These are phyloP conservation scores for Psophocarpus tetragonolobus DNA, from an alignment of 306 rosid genomes.

Conservation along the genomic window DNA sequence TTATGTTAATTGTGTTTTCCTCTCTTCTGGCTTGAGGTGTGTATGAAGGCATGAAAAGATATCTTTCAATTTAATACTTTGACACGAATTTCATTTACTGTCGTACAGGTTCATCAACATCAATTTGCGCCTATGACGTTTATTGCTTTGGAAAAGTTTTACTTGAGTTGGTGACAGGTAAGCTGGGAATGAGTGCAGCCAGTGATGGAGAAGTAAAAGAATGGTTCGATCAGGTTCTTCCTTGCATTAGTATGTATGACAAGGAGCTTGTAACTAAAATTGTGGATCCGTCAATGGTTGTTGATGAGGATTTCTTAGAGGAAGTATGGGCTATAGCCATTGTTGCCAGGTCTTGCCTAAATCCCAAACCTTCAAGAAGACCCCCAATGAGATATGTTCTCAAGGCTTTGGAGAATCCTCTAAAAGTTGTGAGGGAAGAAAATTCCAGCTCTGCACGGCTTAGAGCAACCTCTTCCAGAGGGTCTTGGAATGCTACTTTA, in stretches of 20 bases:
- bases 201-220: slow-evolving; percentile 59
- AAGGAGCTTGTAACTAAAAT: slow-evolving; percentile 82
- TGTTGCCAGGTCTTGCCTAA: slow-evolving; percentile 90
- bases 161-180: slow-evolving; percentile 88
- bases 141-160: slow-evolving; percentile 96
- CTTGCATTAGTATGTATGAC: slow-evolving; percentile 71
- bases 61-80: slow-evolving; percentile 11
- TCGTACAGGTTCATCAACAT: slow-evolving; percentile 66
- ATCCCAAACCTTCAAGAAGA: slow-evolving; percentile 83
- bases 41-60: background rate
- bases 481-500: slow-evolving; percentile 90
- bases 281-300: slow-evolving; percentile 76
- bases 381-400: slow-evolving; percentile 86
- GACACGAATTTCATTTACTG: slow-evolving; percentile 29
- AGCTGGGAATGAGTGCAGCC: slow-evolving; percentile 73
- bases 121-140: slow-evolving; percentile 79
- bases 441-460: slow-evolving; percentile 72
- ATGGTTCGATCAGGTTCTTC: slow-evolving; percentile 63
- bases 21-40: background rate
- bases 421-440: slow-evolving; percentile 93
- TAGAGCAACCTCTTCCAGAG: slow-evolving; percentile 76
- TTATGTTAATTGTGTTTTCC: background rate
- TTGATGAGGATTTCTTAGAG: slow-evolving; percentile 91
- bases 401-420: slow-evolving; percentile 91
- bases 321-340: slow-evolving; percentile 99